Conservation (phyloP, 345 rosid genomes). For the Limnanthes douglasii region DNA sequence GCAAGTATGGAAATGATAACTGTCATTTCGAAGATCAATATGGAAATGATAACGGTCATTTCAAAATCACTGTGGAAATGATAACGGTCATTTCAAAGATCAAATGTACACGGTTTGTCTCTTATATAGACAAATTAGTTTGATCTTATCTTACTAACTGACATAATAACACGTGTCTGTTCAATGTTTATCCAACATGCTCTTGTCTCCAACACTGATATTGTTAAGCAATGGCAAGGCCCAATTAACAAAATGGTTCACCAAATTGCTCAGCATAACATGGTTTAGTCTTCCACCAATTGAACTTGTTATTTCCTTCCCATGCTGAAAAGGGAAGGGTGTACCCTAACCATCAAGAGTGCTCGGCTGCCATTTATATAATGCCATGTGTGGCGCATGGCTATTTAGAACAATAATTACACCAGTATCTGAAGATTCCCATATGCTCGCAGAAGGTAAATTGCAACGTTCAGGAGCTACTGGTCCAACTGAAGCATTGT, state of each 20-base stretch:
- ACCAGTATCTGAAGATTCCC: slow-evolving; percentile 71
- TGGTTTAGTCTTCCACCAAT: slow-evolving; percentile 62
- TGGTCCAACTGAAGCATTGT: too few species aligned
- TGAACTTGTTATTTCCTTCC: slow-evolving; percentile 46
- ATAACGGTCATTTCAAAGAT: too few species aligned
- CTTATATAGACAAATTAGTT: too few species aligned
- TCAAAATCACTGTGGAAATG: too few species aligned
- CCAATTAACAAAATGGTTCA: slow-evolving; percentile 52
- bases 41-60: too few species aligned
- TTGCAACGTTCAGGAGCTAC: slow-evolving; percentile 84
- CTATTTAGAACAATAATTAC: slow-evolving; percentile 65
- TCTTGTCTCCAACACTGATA: slow-evolving; percentile 39
- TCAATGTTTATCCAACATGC: too few species aligned
- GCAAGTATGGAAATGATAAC: too few species aligned
- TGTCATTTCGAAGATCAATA: too few species aligned
- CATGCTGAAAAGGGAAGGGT: slow-evolving; percentile 92
- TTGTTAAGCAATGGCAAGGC: slow-evolving; percentile 52
- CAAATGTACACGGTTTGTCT: too few species aligned
- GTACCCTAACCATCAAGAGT: slow-evolving; percentile 91
- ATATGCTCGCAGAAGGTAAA: slow-evolving; percentile 87
- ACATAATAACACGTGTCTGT: too few species aligned
- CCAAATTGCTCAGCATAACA: slow-evolving; percentile 46
- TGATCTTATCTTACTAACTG: too few species aligned
- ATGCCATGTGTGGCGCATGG: slow-evolving; percentile 85
- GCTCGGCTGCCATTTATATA: slow-evolving; percentile 95